Evolutionary conservation across 331 rosid species (phyloP).

Genomic region (Pyracantha coccinea): DNA sequence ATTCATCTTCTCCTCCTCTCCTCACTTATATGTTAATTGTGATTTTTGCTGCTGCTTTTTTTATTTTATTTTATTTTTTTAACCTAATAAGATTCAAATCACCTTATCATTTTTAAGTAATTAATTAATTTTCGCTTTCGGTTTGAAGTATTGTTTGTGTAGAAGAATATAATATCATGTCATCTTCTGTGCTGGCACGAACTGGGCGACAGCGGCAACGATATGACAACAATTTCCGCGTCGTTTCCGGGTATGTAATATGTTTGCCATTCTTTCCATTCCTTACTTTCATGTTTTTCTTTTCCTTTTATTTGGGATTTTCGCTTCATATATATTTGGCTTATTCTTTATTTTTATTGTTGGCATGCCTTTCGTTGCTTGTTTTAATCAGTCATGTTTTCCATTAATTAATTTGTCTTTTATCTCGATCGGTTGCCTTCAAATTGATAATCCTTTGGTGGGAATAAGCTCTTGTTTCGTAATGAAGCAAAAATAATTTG

Average conservation of each 20-base stretch:
- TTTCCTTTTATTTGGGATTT: background rate
- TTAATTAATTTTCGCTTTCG: background rate
- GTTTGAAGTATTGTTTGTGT: background rate
- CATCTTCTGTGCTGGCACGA: slow-evolving; percentile 51
- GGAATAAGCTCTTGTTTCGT: too few relatives aligned
- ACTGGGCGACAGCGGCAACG: slow-evolving; percentile 75
- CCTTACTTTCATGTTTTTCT: background rate
- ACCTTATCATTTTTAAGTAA: too few relatives aligned
- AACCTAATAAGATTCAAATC: too few relatives aligned
- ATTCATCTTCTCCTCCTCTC: too few relatives aligned
- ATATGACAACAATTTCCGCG: slow-evolving; percentile 59
- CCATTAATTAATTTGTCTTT: background rate
- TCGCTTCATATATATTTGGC: background rate
- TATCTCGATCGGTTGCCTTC: background rate
- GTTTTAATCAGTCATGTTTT: background rate
- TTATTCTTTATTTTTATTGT: background rate
- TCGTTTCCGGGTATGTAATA: slow-evolving; percentile 67
- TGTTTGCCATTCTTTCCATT: background rate
- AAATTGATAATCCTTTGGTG: background rate
- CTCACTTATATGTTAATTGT: too few relatives aligned
- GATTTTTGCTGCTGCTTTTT: too few relatives aligned
- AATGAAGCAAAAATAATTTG: too few relatives aligned
- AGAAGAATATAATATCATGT: slow-evolving; percentile 22
- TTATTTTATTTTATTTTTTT: too few relatives aligned
- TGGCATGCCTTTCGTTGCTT: background rate